Evolutionary conservation across 257 asterid genomes (phyloP).

Genomic region (Salvia rosmarinus): DNA sequence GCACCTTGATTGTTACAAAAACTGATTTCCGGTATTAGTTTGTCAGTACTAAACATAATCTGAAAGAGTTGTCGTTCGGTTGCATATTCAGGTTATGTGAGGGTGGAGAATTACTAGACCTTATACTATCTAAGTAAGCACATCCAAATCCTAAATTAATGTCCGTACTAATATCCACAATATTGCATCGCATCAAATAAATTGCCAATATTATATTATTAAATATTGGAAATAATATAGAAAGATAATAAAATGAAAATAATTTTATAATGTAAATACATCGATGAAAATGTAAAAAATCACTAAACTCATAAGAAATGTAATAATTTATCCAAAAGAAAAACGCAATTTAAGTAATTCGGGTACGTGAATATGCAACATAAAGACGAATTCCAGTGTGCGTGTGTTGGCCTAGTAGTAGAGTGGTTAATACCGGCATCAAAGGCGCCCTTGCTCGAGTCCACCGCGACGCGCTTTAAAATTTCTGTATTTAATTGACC

Average conservation of each 20-base stretch:
- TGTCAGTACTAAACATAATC: conserved; percentile 8
- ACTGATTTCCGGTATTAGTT: conserved; percentile 7
- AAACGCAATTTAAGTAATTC: too few relatives aligned
- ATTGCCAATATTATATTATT: neutral
- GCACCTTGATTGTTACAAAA: neutral
- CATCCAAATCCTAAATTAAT: conserved; percentile 13
- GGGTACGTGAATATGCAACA: too few relatives aligned
- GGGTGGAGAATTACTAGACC: conserved; percentile 96
- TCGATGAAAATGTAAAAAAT: too few relatives aligned
- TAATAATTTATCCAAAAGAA: too few relatives aligned
- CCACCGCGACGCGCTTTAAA: too few relatives aligned
- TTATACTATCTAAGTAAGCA: conserved; percentile 84
- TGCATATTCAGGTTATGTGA: conserved; percentile 72
- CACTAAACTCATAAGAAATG: too few relatives aligned
- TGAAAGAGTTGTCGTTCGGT: conserved; percentile 27
- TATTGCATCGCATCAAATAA: neutral
- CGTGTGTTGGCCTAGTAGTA: too few relatives aligned
- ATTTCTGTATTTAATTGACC: too few relatives aligned
- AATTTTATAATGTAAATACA: too few relatives aligned
- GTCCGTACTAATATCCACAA: neutral
- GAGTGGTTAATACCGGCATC: too few relatives aligned
- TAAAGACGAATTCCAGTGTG: too few relatives aligned
- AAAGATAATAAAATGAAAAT: neutral
- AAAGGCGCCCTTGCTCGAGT: too few relatives aligned
- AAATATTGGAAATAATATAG: neutral